A percentile compares a stretch with the other conserved stretches of the same genome.
Conservation (phyloP, 108 stramenopile genomes). For the Conticribra guillardii region DNA sequence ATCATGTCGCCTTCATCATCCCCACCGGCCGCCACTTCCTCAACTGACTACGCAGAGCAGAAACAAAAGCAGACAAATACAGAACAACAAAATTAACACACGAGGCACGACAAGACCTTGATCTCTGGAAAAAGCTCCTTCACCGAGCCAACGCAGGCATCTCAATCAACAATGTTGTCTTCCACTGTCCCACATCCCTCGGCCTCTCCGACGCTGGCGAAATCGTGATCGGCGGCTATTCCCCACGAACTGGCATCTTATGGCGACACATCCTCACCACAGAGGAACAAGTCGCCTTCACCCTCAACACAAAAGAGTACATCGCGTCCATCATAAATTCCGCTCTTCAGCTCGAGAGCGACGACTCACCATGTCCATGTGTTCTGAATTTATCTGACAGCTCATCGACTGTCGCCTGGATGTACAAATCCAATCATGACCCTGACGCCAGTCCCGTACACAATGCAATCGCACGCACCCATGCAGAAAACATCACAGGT, state of each 20-base stretch:
- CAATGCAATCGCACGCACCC: slow-evolving; percentile 6
- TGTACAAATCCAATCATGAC: slow-evolving; percentile 7
- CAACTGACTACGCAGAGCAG: slow-evolving; percentile 6
- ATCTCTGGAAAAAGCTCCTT: slow-evolving; percentile 23
- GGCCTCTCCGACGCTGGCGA: neutral
- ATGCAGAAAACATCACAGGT: neutral
- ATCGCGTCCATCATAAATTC: neutral
- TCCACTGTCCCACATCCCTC: slow-evolving; percentile 7
- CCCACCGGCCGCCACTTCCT: slow-evolving; percentile 13
- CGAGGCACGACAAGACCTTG: slow-evolving; percentile 6
- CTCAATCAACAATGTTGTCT: slow-evolving; percentile 28
- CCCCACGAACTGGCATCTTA: neutral
- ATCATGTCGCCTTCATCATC: no score
- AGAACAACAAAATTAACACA: neutral
- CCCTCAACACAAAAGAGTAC: slow-evolving; percentile 18
- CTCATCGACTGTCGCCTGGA: no score
- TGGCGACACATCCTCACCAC: slow-evolving; percentile 22
- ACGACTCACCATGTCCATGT: slow-evolving; percentile 3
- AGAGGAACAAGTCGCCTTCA: slow-evolving; percentile 11
- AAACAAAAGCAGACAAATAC: neutral
- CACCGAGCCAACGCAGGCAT: slow-evolving; percentile 3
- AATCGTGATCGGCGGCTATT: slow-evolving; percentile 18
- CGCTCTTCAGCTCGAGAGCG: neutral
- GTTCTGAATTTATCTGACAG: slow-evolving; percentile 10
- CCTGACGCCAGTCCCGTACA: no score